Conservation (phyloP, 2,329 filamentous ascomycete species). For the Colletotrichum sp. region DNA sequence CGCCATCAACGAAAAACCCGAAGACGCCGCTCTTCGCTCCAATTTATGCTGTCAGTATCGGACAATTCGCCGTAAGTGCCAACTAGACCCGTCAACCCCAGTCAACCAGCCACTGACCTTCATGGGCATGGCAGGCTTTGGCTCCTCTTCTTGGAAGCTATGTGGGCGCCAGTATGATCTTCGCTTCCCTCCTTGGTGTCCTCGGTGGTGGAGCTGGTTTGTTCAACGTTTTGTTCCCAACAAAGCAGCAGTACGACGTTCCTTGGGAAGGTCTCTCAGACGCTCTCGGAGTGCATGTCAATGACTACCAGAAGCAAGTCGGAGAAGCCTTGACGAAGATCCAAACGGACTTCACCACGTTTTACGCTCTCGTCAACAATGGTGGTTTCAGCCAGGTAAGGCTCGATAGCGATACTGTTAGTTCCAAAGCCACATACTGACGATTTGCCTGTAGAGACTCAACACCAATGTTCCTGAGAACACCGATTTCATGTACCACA, state of each 20-base stretch:
- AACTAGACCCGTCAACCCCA: accelerated
- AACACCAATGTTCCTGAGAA: neutral
- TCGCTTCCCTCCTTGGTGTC: neutral
- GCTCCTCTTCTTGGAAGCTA: neutral
- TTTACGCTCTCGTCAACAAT: neutral
- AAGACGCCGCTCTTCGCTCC: neutral
- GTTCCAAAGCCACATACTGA: neutral
- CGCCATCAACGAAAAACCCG: neutral
- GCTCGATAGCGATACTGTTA: accelerated
- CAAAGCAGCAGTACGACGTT: neutral
- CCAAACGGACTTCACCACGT: neutral
- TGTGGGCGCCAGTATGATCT: neutral
- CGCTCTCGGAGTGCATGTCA: neutral
- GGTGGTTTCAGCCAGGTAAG: neutral
- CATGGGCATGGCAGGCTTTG: neutral
- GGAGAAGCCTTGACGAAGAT: neutral
- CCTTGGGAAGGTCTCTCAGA: neutral
- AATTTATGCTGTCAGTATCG: neutral
- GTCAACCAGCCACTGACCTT: neutral
- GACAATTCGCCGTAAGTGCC: neutral
- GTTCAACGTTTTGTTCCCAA: neutral
- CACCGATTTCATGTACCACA: constrained; percentile 6
- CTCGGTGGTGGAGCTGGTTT: neutral
- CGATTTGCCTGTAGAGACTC: neutral
- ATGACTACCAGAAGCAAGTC: neutral